A percentile compares a stretch with the other conserved stretches of the same genome.
phyloP scores from a whole-genome alignment of 768 basidiomycete species.

The Macrocybe gigantea region DNA sequence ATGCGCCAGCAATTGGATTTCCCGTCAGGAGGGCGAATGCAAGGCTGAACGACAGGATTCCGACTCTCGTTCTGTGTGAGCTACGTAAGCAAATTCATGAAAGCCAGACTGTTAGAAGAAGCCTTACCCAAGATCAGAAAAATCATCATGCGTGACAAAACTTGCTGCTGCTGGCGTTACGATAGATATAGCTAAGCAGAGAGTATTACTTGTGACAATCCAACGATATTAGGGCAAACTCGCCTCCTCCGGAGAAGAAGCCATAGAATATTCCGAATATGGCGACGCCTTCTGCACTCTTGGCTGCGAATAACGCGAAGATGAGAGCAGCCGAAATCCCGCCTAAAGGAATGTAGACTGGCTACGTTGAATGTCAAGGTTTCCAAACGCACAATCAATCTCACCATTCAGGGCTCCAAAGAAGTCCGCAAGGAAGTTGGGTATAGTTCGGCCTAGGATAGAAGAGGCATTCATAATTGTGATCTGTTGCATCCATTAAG shows the following conservation, averaged over 20 bases:
- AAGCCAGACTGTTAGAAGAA: background rate
- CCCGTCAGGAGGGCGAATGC: constrained; percentile 43
- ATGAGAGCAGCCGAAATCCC: constrained; percentile 37
- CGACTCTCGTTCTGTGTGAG: constrained; percentile 34
- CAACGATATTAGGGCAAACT: constrained; percentile 8
- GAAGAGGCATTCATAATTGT: constrained; percentile 48
- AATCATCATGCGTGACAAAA: constrained; percentile 31
- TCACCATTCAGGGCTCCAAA: constrained; percentile 46
- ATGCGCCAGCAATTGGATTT: constrained; percentile 47
- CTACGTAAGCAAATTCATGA: background rate
- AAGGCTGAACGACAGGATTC: constrained; percentile 35
- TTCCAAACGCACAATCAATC: constrained; percentile 5
- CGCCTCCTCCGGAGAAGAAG: constrained; percentile 51
- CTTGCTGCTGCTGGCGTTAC: constrained; percentile 31
- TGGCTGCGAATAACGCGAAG: constrained; percentile 46
- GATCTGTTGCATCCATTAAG: constrained; percentile 24
- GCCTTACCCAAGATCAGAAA: constrained; percentile 40
- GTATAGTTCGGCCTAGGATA: constrained; percentile 53
- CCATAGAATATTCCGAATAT: constrained; percentile 46
- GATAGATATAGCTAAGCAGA: constrained; percentile 31
- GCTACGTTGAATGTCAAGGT: background rate
- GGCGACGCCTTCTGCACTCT: constrained; percentile 32
- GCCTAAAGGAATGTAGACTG: constrained; percentile 39
- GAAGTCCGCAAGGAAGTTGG: constrained; percentile 46
- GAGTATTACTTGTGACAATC: background rate